Conservation (phyloP, 2,329 filamentous ascomycete species). For the Pseudonectria buxi region DNA sequence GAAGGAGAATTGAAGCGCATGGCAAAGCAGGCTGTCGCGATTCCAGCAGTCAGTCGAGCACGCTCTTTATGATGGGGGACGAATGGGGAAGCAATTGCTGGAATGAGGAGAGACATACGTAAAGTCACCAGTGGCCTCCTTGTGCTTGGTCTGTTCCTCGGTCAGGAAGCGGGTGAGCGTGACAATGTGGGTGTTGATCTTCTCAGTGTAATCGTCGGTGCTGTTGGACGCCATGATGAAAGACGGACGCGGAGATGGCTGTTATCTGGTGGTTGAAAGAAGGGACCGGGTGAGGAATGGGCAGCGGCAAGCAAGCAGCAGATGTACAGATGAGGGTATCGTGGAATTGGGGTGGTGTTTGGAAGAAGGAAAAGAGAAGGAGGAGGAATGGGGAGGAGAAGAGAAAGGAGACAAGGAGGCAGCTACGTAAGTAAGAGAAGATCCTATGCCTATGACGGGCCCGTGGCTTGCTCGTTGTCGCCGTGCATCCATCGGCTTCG, state of each 20-base stretch:
- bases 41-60: constrained; percentile 7
- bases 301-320: constrained; percentile 2
- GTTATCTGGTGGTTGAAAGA: constrained; percentile 3
- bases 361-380: constrained; percentile 5
- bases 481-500: too few relatives aligned
- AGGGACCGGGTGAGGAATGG: constrained; percentile 8
- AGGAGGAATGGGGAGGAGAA: constrained; percentile 5
- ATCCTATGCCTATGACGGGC: too few relatives aligned
- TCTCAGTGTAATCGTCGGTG: constrained; percentile 52
- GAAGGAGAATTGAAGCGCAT: constrained; percentile 98
- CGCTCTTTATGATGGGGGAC: constrained; percentile 2
- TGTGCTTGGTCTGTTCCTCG: constrained; percentile 89
- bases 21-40: constrained; percentile 73
- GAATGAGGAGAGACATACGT: constrained; percentile 61
- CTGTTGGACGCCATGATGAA: constrained; percentile 32
- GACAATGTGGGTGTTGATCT: constrained; percentile 92
- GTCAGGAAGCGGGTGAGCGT: constrained; percentile 93
- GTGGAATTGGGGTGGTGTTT: constrained; percentile 4
- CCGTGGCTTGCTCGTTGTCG: too few relatives aligned
- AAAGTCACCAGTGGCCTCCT: constrained; percentile 95
- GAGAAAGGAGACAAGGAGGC: constrained; percentile 8
- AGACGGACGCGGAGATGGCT: constrained; percentile 11
- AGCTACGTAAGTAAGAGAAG: neutral
- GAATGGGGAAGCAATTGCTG: neutral
- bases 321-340: constrained; percentile 13